phyloP scores from a whole-genome alignment of 164 flowering plant species.

The Berberis thunbergii region DNA sequence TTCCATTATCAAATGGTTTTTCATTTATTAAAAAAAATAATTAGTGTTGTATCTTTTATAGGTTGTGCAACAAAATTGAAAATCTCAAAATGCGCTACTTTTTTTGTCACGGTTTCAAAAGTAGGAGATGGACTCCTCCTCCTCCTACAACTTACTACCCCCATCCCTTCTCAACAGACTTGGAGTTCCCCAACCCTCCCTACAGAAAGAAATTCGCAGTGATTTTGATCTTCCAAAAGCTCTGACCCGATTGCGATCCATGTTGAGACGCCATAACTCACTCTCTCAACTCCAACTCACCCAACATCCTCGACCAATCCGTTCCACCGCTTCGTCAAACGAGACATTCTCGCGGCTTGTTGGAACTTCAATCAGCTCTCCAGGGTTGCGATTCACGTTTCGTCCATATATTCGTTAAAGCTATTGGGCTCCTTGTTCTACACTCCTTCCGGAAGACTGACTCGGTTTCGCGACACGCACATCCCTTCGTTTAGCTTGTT shows the following conservation, averaged over 20 bases:
- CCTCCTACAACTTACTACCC: slow-evolving; percentile 18
- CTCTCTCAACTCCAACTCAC: slow-evolving; percentile 53
- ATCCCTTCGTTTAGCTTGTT: slow-evolving; percentile 78
- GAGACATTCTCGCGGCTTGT: slow-evolving; percentile 37
- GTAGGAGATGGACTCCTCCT: slow-evolving; percentile 49
- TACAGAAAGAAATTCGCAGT: slow-evolving; percentile 63
- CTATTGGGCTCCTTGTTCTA: slow-evolving; percentile 53
- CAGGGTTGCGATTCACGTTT: slow-evolving; percentile 49
- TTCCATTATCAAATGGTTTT: too few species aligned
- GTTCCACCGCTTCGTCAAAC: slow-evolving; percentile 58
- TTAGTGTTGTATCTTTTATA: too few species aligned
- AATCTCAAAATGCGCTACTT: too few species aligned
- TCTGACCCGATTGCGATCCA: slow-evolving; percentile 52
- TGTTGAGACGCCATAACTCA: slow-evolving; percentile 46
- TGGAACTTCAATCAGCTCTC: slow-evolving; percentile 79
- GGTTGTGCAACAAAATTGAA: too few species aligned
- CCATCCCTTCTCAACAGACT: slow-evolving; percentile 44
- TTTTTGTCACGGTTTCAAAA: too few species aligned
- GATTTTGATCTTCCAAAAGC: slow-evolving; percentile 65
- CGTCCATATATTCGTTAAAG: slow-evolving; percentile 52
- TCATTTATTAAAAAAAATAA: too few species aligned
- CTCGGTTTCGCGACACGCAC: slow-evolving; percentile 31
- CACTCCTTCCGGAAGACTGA: slow-evolving; percentile 34
- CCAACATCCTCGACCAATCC: slow-evolving; percentile 74
- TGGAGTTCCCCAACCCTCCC: slow-evolving; percentile 65